Conservation (phyloP, 108 stramenopile species). For the Mediolabrus comicus region DNA sequence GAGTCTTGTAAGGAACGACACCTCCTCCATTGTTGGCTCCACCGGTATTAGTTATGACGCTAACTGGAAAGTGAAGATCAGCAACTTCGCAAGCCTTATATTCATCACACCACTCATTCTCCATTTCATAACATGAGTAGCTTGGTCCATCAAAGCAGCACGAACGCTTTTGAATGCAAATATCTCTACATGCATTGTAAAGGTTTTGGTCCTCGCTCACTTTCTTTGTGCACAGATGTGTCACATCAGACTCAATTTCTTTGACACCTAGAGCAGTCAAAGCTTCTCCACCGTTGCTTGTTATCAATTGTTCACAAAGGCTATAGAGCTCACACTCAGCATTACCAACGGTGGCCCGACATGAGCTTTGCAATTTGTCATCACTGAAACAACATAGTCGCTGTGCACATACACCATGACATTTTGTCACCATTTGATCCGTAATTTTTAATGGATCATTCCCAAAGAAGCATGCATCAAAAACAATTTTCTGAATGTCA, state of each 20-base stretch:
- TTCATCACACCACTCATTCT: constrained; percentile 22
- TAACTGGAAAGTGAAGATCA: not conserved
- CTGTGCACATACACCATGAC: constrained; percentile 10
- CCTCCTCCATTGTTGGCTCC: not conserved
- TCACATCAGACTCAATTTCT: not conserved
- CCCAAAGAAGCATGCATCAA: not conserved
- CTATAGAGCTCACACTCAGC: constrained; percentile 5
- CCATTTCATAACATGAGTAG: constrained; percentile 18
- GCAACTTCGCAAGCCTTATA: constrained; percentile 9
- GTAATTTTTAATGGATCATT: not conserved
- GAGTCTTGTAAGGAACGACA: not conserved
- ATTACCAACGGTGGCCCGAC: constrained; percentile 4
- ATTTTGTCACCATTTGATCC: not conserved
- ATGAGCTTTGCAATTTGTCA: constrained; percentile 1
- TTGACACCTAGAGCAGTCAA: not conserved
- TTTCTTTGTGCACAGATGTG: not conserved
- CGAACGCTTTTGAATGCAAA: not conserved
- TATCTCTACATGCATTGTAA: not conserved
- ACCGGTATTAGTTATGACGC: not conserved
- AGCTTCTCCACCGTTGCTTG: constrained; percentile 3
- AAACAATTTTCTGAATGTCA: not conserved
- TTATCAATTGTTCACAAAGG: constrained; percentile 8
- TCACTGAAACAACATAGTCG: constrained; percentile 16
- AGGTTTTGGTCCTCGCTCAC: not conserved
- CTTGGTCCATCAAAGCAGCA: constrained; percentile 14